These are phyloP conservation scores for Microcos paniculata DNA, from an alignment of 345 rosid genomes.

Conservation along the genomic window DNA sequence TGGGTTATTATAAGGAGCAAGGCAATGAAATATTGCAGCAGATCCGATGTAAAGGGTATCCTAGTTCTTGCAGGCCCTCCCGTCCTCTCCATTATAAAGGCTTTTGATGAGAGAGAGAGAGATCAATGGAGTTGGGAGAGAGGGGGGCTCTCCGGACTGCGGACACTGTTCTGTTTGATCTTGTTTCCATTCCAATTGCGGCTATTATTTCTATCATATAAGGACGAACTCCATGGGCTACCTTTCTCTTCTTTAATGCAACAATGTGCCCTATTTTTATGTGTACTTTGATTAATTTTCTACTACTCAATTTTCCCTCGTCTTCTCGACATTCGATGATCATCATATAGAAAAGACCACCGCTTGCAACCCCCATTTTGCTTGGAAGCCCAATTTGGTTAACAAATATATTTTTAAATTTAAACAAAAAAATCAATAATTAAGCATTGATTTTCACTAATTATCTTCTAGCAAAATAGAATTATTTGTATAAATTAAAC, in stretches of 20 bases:
- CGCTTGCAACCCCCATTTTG: not conserved
- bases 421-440: no score
- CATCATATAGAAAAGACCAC: not conserved
- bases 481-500: no score
- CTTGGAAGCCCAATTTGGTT: not conserved
- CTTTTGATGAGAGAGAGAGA: not conserved
- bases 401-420: not conserved
- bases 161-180: slow-evolving; percentile 22
- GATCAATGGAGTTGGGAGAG: not conserved
- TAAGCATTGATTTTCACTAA: no score
- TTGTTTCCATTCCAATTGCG: slow-evolving; percentile 16
- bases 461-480: no score
- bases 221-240: slow-evolving; percentile 25
- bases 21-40: slow-evolving; percentile 40
- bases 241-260: slow-evolving; percentile 27
- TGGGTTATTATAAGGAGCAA: slow-evolving; percentile 18
- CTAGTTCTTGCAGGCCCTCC: slow-evolving; percentile 30
- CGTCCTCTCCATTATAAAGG: not conserved
- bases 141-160: not conserved
- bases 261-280: slow-evolving; percentile 6
- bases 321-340: not conserved
- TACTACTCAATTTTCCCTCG: not conserved
- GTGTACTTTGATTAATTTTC: not conserved
- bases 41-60: slow-evolving; percentile 45
- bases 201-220: slow-evolving; percentile 26